A percentile compares a stretch with the other conserved stretches of the same genome.
phyloP scores from a whole-genome alignment of 164 flowering plant species.

The Berberis vulgaris region DNA sequence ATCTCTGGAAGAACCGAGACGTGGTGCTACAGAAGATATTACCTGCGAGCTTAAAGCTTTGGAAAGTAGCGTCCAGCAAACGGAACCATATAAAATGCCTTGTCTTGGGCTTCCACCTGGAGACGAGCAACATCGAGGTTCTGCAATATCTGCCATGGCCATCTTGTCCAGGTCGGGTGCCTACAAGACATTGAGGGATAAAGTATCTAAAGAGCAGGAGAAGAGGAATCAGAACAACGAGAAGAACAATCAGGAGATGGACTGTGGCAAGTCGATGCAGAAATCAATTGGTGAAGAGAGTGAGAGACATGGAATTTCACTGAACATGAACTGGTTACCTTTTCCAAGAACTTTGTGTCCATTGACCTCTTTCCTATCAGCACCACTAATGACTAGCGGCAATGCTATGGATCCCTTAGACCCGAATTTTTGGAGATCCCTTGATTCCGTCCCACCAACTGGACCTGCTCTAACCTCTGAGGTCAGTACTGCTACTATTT shows the following conservation, averaged over 20 bases:
- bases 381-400: constrained; percentile 59
- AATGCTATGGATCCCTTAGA: constrained; percentile 62
- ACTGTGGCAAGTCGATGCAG: constrained; percentile 51
- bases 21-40: constrained; percentile 42
- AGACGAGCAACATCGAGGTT: constrained; percentile 28
- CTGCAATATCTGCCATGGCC: constrained; percentile 59
- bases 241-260: constrained; percentile 30
- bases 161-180: constrained; percentile 74
- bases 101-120: constrained; percentile 42
- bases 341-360: constrained; percentile 51
- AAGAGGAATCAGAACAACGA: constrained; percentile 36
- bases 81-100: constrained; percentile 95
- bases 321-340: constrained; percentile 43
- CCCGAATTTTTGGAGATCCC: constrained; percentile 69
- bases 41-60: constrained; percentile 56
- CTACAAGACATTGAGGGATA: constrained; percentile 72
- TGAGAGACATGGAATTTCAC: constrained; percentile 41
- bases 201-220: constrained; percentile 43
- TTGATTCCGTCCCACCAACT: constrained; percentile 49
- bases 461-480: constrained; percentile 52
- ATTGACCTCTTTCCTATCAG: constrained; percentile 49
- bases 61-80: constrained; percentile 45
- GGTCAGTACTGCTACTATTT: constrained; percentile 31
- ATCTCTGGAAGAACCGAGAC: constrained; percentile 50
- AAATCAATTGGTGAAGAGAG: constrained; percentile 41